phyloP scores from a whole-genome alignment of 345 rosid species.

The Gossypium rotundifolium region DNA sequence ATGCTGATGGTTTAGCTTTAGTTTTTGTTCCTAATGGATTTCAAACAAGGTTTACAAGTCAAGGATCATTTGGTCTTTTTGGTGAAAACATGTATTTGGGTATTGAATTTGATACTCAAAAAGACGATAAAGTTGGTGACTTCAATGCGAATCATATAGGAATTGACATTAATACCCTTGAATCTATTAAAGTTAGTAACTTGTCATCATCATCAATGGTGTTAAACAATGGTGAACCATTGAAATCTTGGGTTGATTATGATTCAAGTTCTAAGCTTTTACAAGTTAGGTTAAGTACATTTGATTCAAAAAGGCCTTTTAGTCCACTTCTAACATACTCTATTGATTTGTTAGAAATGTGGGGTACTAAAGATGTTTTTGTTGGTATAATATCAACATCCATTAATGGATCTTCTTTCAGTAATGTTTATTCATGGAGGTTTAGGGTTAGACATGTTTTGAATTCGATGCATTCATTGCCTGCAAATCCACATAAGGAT shows the following conservation, averaged over 20 bases:
- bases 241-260: conserved; percentile 54
- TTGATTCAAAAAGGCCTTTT: conserved; percentile 30
- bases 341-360: conserved; percentile 34
- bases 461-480: conserved; percentile 44
- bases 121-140: conserved; percentile 28
- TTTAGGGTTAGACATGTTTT: conserved; percentile 31
- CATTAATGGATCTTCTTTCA: conserved; percentile 15
- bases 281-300: conserved; percentile 41
- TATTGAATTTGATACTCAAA: conserved; percentile 36
- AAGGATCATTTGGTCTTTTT: conserved; percentile 20
- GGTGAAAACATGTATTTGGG: conserved; percentile 28
- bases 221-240: conserved; percentile 34
- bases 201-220: conserved; percentile 19
- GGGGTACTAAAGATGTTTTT: conserved; percentile 34
- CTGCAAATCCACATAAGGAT: conserved; percentile 28
- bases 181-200: conserved; percentile 26
- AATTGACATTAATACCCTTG: conserved; percentile 25
- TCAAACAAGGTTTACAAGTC: conserved; percentile 24
- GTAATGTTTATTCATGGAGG: conserved; percentile 41
- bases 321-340: conserved; percentile 28
- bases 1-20: conserved; percentile 34
- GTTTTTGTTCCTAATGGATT: conserved; percentile 32
- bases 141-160: conserved; percentile 29
- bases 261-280: conserved; percentile 40
- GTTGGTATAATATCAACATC: conserved; percentile 33